A percentile compares a stretch with the other conserved stretches of the same genome.
These are phyloP conservation scores for Jatropha multifida DNA, from an alignment of 441 rosid species.

Conservation along the genomic window DNA sequence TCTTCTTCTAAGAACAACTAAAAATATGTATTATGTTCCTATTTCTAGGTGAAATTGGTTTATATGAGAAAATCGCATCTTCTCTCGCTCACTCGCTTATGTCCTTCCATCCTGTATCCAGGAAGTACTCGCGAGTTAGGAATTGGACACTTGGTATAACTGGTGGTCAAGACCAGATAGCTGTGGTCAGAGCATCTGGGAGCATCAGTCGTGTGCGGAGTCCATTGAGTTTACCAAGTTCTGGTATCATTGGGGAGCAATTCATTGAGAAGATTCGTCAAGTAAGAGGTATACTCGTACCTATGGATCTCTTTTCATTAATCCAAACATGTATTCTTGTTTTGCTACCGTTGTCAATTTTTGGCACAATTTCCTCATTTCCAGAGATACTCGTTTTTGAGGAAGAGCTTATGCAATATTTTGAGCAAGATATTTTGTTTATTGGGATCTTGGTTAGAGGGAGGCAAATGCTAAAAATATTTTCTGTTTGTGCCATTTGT, in stretches of 20 bases:
- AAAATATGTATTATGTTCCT: not conserved
- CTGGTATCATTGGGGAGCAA: slow-evolving; percentile 77
- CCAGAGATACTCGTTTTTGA: not conserved
- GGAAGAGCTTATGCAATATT: not conserved
- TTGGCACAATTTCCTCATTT: not conserved
- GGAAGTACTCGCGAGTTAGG: slow-evolving; percentile 80
- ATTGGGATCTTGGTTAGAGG: not conserved
- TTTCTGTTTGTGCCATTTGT: not conserved
- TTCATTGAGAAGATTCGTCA: slow-evolving; percentile 81
- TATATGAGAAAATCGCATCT: not conserved
- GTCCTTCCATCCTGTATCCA: slow-evolving; percentile 31
- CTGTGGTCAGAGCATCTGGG: slow-evolving; percentile 92
- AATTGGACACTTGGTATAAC: slow-evolving; percentile 90
- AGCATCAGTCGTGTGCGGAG: slow-evolving; percentile 82
- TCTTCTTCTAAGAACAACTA: not conserved
- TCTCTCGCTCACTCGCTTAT: not conserved
- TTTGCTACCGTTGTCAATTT: not conserved
- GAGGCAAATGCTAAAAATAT: not conserved
- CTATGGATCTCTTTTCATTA: not conserved
- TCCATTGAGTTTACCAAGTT: slow-evolving; percentile 65
- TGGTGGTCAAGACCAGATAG: slow-evolving; percentile 76
- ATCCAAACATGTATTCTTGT: not conserved
- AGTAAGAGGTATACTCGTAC: slow-evolving; percentile 63
- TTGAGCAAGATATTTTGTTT: not conserved
- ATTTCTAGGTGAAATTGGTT: slow-evolving; percentile 1